Conservation (phyloP, 495 filamentous ascomycete genomes). For the Hyaloscypha variabilis region DNA sequence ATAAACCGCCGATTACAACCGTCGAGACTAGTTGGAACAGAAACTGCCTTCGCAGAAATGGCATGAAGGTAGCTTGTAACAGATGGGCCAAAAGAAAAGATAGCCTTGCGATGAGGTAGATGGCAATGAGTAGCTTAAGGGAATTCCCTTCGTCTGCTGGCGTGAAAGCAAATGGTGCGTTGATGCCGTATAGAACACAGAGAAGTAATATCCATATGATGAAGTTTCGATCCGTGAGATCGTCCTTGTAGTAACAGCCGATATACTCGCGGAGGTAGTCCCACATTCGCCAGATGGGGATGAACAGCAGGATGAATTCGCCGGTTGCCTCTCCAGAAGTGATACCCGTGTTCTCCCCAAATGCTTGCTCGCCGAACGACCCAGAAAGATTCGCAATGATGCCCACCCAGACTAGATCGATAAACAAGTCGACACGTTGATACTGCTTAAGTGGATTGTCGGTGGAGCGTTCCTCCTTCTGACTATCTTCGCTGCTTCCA, state of each 20-base stretch:
- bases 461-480: constrained; percentile 18
- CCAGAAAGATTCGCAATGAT: constrained; percentile 30
- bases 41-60: constrained; percentile 14
- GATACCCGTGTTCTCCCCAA: constrained; percentile 6
- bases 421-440: constrained; percentile 25
- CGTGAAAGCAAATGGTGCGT: constrained; percentile 23
- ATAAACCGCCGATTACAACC: constrained; percentile 1
- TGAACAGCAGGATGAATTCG: constrained; percentile 27
- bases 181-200: constrained; percentile 26
- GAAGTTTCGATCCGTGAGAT: constrained; percentile 22
- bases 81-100: constrained; percentile 20
- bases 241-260: constrained; percentile 27
- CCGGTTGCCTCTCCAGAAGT: constrained; percentile 11
- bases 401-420: constrained; percentile 31
- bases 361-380: constrained; percentile 20
- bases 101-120: constrained; percentile 17
- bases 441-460: constrained; percentile 18
- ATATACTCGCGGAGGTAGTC: constrained; percentile 22
- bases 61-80: constrained; percentile 15
- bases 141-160: constrained; percentile 15
- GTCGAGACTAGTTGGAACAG: constrained; percentile 5
- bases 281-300: constrained; percentile 30
- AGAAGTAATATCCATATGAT: constrained; percentile 28
- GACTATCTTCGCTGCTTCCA: background rate
- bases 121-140: constrained; percentile 19